Percentiles rank a stretch among this genome's conserved stretches.
phyloP scores from a whole-genome alignment of 345 rosid species.

The Salix brachista region DNA sequence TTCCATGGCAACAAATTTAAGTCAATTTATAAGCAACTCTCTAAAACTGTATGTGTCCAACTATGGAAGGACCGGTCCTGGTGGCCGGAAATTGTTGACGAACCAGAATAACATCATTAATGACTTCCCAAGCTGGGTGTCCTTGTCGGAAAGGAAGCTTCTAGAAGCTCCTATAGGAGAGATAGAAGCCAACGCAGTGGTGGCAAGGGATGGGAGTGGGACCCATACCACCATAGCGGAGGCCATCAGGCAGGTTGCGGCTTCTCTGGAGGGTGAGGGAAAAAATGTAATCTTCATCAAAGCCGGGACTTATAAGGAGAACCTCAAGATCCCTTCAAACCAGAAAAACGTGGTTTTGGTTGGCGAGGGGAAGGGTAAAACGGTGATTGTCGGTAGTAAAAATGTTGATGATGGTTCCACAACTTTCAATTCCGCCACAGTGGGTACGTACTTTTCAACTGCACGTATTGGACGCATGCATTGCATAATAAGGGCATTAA shows the following conservation, averaged over 20 bases:
- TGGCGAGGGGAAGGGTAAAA: slow-evolving; percentile 60
- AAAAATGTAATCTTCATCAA: slow-evolving; percentile 44
- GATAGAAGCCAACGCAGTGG: slow-evolving; percentile 41
- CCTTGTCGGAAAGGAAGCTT: slow-evolving; percentile 32
- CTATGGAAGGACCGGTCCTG: background rate
- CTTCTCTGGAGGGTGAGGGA: slow-evolving; percentile 29
- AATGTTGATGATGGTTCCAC: slow-evolving; percentile 41
- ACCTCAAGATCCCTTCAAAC: slow-evolving; percentile 40
- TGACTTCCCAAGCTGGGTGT: slow-evolving; percentile 30
- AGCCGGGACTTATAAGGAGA: slow-evolving; percentile 50
- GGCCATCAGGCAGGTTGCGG: slow-evolving; percentile 24
- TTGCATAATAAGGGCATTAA: no score
- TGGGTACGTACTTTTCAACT: slow-evolving; percentile 25
- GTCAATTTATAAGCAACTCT: slow-evolving; percentile 28
- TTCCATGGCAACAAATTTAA: slow-evolving; percentile 32
- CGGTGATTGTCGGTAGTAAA: slow-evolving; percentile 36
- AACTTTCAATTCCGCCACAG: slow-evolving; percentile 48
- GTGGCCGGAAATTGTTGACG: slow-evolving; percentile 16
- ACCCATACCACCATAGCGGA: slow-evolving; percentile 43
- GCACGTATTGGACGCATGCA: no score
- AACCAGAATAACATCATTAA: background rate
- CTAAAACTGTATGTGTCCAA: slow-evolving; percentile 30
- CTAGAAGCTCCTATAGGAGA: slow-evolving; percentile 43
- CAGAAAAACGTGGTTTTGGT: slow-evolving; percentile 51
- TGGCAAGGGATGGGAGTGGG: slow-evolving; percentile 52